These are phyloP conservation scores for Cytospora chrysosperma DNA, from an alignment of 2,329 filamentous ascomycete species.

Conservation along the genomic window DNA sequence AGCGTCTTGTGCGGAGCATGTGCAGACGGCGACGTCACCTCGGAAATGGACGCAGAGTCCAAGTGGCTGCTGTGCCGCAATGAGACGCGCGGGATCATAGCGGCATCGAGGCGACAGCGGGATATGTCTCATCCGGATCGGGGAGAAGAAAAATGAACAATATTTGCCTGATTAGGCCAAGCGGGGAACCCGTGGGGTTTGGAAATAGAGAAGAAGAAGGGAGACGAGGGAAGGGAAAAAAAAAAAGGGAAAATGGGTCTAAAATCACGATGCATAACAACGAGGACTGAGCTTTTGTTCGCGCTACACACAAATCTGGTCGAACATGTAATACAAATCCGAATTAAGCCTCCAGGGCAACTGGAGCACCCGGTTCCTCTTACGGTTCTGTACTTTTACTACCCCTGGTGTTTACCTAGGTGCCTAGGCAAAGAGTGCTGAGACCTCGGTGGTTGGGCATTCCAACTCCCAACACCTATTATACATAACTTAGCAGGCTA, in stretches of 20 bases:
- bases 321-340: neutral
- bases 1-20: neutral
- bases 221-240: neutral
- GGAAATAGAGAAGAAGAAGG: neutral
- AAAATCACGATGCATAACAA: neutral
- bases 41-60: slow-evolving; percentile 5
- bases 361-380: neutral
- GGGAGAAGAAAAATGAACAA: slow-evolving; percentile 7
- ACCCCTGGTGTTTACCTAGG: neutral
- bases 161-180: no score
- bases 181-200: slow-evolving; percentile 13
- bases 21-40: slow-evolving; percentile 13
- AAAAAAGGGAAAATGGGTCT: neutral
- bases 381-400: neutral
- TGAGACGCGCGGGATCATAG: neutral
- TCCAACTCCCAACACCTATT: neutral
- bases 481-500: neutral
- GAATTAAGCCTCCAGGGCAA: neutral
- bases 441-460: neutral
- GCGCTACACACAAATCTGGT: no score
- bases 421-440: no score
- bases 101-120: neutral
- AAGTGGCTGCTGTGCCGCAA: slow-evolving; percentile 16
- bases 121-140: slow-evolving; percentile 13
- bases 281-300: neutral